Conservation (phyloP, 1,139 yeast genomes). For the Oligophagozyma castellii region DNA sequence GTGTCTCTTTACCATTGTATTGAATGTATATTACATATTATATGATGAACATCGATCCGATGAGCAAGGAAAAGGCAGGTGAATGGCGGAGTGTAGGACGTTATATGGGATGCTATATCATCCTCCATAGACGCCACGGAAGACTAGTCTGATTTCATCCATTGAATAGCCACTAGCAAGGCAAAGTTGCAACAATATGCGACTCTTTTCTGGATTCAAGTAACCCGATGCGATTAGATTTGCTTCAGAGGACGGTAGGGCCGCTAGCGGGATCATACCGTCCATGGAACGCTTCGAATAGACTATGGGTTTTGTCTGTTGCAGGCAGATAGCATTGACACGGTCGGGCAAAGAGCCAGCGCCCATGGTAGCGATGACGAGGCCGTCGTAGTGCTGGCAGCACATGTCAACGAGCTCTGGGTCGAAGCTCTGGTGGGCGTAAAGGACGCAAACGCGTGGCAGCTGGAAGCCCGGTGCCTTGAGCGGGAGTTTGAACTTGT, state of each 20-base stretch:
- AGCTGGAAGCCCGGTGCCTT: slow-evolving; percentile 12
- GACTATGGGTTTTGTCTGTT: slow-evolving; percentile 37
- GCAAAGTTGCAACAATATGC: slow-evolving; percentile 48
- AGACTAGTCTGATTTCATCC: slow-evolving; percentile 33
- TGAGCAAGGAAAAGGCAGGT: too few relatives aligned
- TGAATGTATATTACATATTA: too few relatives aligned
- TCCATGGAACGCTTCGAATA: slow-evolving; percentile 58
- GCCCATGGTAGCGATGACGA: slow-evolving; percentile 57
- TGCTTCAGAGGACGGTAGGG: slow-evolving; percentile 26
- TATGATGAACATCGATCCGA: too few relatives aligned
- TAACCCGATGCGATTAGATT: slow-evolving; percentile 46
- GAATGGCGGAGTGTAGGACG: too few relatives aligned
- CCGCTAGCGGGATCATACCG: slow-evolving; percentile 42
- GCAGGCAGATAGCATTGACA: slow-evolving; percentile 30
- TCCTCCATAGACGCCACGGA: slow-evolving; percentile 35
- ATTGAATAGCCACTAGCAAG: slow-evolving; percentile 31
- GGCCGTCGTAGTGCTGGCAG: slow-evolving; percentile 34
- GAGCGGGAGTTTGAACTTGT: slow-evolving; percentile 28
- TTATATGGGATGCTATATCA: too few relatives aligned
- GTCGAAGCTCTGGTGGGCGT: slow-evolving; percentile 49
- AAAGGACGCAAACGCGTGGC: slow-evolving; percentile 35
- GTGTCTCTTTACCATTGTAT: too few relatives aligned
- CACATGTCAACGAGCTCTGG: slow-evolving; percentile 34
- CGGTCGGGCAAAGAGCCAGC: slow-evolving; percentile 49
- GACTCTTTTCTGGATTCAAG: slow-evolving; percentile 52